phyloP scores from a whole-genome alignment of 192 early-diverging fungal species.

The Coemansia sp. region DNA sequence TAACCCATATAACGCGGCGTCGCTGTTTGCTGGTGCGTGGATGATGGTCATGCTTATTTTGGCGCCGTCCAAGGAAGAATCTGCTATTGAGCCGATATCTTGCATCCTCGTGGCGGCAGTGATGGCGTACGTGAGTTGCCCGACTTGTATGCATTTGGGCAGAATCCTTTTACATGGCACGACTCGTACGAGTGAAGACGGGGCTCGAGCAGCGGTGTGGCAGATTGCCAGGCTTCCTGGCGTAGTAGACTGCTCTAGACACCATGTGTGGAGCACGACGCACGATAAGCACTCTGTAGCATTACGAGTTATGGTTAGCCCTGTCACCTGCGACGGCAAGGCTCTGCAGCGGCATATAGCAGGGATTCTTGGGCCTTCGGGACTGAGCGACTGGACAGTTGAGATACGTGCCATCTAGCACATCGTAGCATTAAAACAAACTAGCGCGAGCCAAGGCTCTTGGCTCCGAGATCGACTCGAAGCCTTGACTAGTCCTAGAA shows the following conservation, averaged over 20 bases:
- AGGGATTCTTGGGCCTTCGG: constrained; percentile 16
- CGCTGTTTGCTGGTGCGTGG: constrained; percentile 38
- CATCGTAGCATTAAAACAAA: neutral
- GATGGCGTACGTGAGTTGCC: constrained; percentile 31
- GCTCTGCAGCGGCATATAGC: constrained; percentile 20
- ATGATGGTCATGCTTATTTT: constrained; percentile 23
- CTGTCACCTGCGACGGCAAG: neutral
- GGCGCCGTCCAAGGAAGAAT: constrained; percentile 26
- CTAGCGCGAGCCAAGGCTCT: too few relatives aligned
- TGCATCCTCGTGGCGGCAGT: constrained; percentile 31
- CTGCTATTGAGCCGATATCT: constrained; percentile 34
- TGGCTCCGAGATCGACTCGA: too few relatives aligned
- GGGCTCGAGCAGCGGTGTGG: constrained; percentile 6
- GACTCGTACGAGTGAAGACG: constrained; percentile 3
- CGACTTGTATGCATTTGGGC: constrained; percentile 37
- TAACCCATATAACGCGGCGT: constrained; percentile 41
- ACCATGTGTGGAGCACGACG: constrained; percentile 32
- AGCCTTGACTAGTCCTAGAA: too few relatives aligned
- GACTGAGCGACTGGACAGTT: constrained; percentile 20
- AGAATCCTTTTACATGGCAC: constrained; percentile 26
- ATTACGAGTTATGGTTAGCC: constrained; percentile 24
- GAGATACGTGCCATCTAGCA: constrained; percentile 16
- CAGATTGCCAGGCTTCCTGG: constrained; percentile 30
- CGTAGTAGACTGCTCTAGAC: constrained; percentile 22
- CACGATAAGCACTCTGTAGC: constrained; percentile 13